phyloP scores from a whole-genome alignment of 768 basidiomycete genomes.

The Tulasnella sp. region DNA sequence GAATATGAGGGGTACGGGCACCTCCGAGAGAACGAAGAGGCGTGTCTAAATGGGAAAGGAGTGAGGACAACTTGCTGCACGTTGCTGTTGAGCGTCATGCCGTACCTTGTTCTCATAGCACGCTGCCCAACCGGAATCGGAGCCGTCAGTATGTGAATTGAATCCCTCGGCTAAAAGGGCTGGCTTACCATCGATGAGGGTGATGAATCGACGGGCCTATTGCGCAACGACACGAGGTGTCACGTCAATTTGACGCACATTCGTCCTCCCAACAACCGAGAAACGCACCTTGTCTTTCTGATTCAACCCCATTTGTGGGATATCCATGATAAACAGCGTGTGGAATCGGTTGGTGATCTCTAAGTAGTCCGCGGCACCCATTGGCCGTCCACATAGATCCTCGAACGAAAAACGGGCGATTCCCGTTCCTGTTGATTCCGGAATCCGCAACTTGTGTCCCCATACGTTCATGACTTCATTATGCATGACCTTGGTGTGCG shows the following conservation, averaged over 20 bases:
- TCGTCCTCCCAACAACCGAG: background rate
- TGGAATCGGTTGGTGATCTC: conserved; percentile 81
- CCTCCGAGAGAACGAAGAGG: conserved; percentile 83
- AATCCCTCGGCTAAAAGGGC: background rate
- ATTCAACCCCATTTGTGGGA: conserved; percentile 77
- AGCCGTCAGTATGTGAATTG: background rate
- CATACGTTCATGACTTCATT: conserved; percentile 69
- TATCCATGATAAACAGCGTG: conserved; percentile 76
- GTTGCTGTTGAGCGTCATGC: background rate
- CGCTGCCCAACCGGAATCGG: conserved; percentile 40
- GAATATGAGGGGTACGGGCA: conserved; percentile 83
- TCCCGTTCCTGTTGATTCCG: conserved; percentile 47
- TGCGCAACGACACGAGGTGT: background rate
- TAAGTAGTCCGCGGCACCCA: conserved; percentile 92
- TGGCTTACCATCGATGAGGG: conserved; percentile 79
- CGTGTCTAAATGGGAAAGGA: conserved; percentile 46
- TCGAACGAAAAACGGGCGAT: conserved; percentile 80
- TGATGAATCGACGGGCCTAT: conserved; percentile 89
- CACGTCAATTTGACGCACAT: background rate
- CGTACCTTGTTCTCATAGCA: conserved; percentile 81
- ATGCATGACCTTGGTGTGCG: conserved; percentile 36
- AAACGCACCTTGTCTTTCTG: conserved; percentile 67
- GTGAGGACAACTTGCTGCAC: conserved; percentile 13
- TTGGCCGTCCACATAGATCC: conserved; percentile 75
- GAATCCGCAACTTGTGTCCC: conserved; percentile 72